Percentiles rank a stretch among this genome's conserved stretches.
Evolutionary conservation across 441 rosid genomes (phyloP).

Genomic region (Lepidium campestre): DNA sequence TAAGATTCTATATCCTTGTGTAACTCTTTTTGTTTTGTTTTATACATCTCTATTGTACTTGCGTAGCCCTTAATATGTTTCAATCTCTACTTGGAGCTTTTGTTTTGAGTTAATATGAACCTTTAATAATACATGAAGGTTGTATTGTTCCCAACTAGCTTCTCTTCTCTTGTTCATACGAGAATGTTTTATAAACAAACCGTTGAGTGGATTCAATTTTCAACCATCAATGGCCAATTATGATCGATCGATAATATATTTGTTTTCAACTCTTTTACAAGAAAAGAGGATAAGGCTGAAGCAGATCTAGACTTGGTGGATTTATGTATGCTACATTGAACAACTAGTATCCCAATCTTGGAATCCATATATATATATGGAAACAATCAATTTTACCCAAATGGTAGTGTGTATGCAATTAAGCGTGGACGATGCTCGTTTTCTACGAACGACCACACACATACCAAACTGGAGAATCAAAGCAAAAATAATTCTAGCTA

Average conservation of each 20-base stretch:
- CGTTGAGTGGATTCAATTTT: not conserved
- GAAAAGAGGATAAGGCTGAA: not conserved
- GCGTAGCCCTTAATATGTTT: not conserved
- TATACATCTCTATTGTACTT: constrained; percentile 3
- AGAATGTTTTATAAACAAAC: not conserved
- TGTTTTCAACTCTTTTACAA: not conserved
- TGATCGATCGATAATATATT: not conserved
- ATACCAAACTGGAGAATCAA: not conserved
- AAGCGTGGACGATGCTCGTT: not conserved
- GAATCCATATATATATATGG: too few species aligned
- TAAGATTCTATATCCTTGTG: not conserved
- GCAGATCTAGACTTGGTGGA: not conserved
- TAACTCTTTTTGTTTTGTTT: not conserved
- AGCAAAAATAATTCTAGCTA: not conserved
- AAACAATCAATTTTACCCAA: not conserved
- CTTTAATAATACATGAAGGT: not conserved
- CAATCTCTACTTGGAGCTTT: constrained; percentile 2
- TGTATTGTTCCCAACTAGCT: not conserved
- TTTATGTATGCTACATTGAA: not conserved
- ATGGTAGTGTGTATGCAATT: not conserved
- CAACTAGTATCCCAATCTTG: not conserved
- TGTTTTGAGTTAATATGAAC: constrained; percentile 1
- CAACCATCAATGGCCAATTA: not conserved
- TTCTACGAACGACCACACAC: not conserved
- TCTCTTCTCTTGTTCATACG: not conserved